phyloP scores from a whole-genome alignment of 192 early-diverging fungal genomes.

The Piromyces sp. region DNA sequence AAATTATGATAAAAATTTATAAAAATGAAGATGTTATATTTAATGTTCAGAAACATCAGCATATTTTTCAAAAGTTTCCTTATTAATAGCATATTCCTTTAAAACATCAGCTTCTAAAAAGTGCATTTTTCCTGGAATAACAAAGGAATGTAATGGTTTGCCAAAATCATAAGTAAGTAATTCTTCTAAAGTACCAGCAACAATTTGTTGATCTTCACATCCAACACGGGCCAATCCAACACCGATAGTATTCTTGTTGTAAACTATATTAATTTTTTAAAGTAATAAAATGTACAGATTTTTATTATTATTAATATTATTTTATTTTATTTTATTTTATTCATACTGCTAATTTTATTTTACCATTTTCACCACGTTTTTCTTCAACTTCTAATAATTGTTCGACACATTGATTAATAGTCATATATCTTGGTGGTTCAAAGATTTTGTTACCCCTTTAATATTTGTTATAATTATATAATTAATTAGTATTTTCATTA shows the following conservation, averaged over 20 bases:
- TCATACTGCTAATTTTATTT: not conserved
- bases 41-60: not conserved
- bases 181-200: conserved; percentile 71
- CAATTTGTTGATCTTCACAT: conserved; percentile 60
- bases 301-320: too few species aligned
- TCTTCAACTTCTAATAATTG: conserved; percentile 90
- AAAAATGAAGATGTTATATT: not conserved
- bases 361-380: conserved; percentile 40
- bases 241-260: conserved; percentile 58
- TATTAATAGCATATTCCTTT: conserved; percentile 52
- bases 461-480: not conserved
- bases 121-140: conserved; percentile 83
- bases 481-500: not conserved
- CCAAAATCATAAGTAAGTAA: conserved; percentile 79
- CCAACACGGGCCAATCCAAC: conserved; percentile 87
- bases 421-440: conserved; percentile 97
- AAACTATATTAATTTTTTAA: conserved; percentile 24
- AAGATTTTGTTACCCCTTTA: conserved; percentile 70
- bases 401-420: conserved; percentile 75
- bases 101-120: conserved; percentile 81
- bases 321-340: too few species aligned
- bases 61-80: conserved; percentile 34
- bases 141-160: conserved; percentile 79
- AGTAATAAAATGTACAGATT: too few species aligned
- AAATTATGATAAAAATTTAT: too few species aligned